Percentiles rank a stretch among this genome's conserved stretches.
These are phyloP conservation scores for Byssochlamys sp. DNA, from an alignment of 2,329 filamentous ascomycete genomes.

Conservation along the genomic window DNA sequence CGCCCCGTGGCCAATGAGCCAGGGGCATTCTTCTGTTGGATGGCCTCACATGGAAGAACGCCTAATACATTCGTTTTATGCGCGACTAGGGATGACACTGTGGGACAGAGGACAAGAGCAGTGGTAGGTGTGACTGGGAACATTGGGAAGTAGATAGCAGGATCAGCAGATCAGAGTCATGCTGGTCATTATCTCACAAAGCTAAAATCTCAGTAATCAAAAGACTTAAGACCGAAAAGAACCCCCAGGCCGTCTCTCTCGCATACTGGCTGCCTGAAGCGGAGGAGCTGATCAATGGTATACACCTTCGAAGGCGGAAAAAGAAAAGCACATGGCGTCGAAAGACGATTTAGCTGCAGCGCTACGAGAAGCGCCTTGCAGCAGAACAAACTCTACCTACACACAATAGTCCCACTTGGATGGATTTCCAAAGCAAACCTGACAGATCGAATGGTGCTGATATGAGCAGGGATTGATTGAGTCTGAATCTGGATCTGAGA, in stretches of 20 bases:
- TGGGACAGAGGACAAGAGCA: not conserved
- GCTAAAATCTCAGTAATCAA: not conserved
- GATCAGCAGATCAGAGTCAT: not conserved
- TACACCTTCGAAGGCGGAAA: not conserved
- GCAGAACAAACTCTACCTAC: not conserved
- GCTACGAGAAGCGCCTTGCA: not conserved
- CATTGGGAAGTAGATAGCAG: not conserved
- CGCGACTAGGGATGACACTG: not conserved
- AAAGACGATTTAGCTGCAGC: not conserved
- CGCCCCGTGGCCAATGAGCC: not conserved
- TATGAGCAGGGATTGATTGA: not conserved
- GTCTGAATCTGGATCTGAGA: not conserved
- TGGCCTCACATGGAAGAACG: not conserved
- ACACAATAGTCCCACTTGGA: not conserved
- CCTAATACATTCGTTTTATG: not conserved
- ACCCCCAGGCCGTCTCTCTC: not conserved
- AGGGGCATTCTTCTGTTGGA: not conserved
- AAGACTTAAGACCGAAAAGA: not conserved
- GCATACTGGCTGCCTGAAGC: not conserved
- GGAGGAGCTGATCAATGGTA: not conserved
- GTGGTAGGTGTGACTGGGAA: not conserved
- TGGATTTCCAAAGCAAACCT: not conserved
- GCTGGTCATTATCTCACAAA: not conserved
- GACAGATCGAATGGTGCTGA: not conserved
- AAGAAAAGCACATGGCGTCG: not conserved